These are phyloP conservation scores for Ilex asprella DNA, from an alignment of 257 asterid species.

Conservation along the genomic window DNA sequence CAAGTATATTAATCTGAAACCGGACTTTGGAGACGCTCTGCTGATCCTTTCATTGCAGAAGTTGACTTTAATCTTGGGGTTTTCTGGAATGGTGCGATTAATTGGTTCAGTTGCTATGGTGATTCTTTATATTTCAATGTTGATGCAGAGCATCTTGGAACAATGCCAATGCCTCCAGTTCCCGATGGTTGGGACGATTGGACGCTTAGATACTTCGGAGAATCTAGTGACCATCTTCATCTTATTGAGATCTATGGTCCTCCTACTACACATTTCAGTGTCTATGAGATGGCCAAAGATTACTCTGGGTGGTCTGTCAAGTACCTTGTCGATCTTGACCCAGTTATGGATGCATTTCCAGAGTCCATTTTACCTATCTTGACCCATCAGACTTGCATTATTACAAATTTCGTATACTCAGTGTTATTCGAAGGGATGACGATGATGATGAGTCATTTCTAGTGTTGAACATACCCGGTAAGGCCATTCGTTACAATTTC, in stretches of 20 bases:
- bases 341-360: conserved; percentile 16
- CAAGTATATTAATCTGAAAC: conserved; percentile 30
- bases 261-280: conserved; percentile 7
- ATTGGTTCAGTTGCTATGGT: conserved; percentile 5
- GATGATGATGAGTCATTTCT: conserved; percentile 15
- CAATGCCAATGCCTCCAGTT: conserved; percentile 8
- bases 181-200: background rate
- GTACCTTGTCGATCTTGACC: conserved; percentile 23
- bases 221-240: conserved; percentile 28
- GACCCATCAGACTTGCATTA: background rate
- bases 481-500: conserved; percentile 13
- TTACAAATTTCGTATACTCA: conserved; percentile 1
- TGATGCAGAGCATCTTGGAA: conserved; percentile 8
- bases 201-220: conserved; percentile 24
- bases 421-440: conserved; percentile 6
- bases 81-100: conserved; percentile 21
- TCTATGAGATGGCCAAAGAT: conserved; percentile 30
- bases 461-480: conserved; percentile 24
- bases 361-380: background rate
- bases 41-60: conserved; percentile 7
- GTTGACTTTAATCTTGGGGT: conserved; percentile 12
- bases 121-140: conserved; percentile 18
- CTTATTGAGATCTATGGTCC: conserved; percentile 3
- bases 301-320: conserved; percentile 35
- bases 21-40: conserved; percentile 26